Evolutionary conservation across 1,284 basidiomycete species (phyloP), one percentile per base, ranked within the genome.

Genomic region (Ganoderma meredithae): DNA sequence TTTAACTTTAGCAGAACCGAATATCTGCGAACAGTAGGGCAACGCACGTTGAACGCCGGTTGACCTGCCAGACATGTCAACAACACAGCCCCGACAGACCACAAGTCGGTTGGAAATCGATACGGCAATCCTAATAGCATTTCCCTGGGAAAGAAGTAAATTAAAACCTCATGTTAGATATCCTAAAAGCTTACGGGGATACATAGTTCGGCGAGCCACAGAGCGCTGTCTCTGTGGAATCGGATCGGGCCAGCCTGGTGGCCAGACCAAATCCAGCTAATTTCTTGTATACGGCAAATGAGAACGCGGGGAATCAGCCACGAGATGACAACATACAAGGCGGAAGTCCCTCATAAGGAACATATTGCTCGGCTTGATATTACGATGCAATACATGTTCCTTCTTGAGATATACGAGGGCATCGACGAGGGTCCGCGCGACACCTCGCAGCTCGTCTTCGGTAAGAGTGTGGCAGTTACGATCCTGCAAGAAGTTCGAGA

Each of bases 391-490:
- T 0, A 79, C 77, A 9, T 72, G 72, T 65, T 83, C 80, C 62
- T 81, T 82, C 58, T 78, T 78, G 43, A 88, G 72, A 74, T 86
- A 86, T 8, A 77, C 52, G 10, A 88, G 75, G 1, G 82, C 86
- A 43, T 83, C 83, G 1, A 79, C 74, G 12, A 87, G 67, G 58
- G 80, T 77, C 72, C 81, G 83, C 8, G 81, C 64, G 5, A 86
- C 72, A 7, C 79, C 77, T 43, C 82, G 77, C 36, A 84, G 72
- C 64, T 84, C 80, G 10, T 69, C 70, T 71, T 85, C 83, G 9
- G 72, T 67, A 1, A 84, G 71, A 17, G 66, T 60, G 17, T 69
- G 68, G 0, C 71, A 64, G 13, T 72, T 66, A 13, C 79, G 75
- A 12, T 77, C 69, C 17, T 62, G 43, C 7, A 85, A 66, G 33